phyloP scores from a whole-genome alignment of 2,329 filamentous ascomycete genomes.

The Dothistroma pini region DNA sequence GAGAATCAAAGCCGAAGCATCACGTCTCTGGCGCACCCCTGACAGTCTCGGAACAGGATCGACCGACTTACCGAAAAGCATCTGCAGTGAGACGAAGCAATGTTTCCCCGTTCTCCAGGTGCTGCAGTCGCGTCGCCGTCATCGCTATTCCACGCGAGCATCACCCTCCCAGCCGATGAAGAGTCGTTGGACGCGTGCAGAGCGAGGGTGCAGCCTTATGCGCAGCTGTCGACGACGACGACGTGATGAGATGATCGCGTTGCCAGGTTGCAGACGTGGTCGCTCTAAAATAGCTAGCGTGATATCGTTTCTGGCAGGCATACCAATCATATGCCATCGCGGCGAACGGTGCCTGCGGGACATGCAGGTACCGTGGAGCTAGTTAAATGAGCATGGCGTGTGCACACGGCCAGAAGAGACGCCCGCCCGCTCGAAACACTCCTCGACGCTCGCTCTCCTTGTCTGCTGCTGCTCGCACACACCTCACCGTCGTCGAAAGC shows the following conservation, averaged over 20 bases:
- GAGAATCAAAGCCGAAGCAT: background rate
- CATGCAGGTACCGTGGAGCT: background rate
- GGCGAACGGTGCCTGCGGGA: background rate
- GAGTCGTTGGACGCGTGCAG: background rate
- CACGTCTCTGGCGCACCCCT: background rate
- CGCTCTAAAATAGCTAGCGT: background rate
- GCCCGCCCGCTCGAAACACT: background rate
- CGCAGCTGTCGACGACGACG: background rate
- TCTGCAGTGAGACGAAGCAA: background rate
- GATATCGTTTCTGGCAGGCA: background rate
- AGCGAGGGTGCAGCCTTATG: background rate
- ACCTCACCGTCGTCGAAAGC: background rate
- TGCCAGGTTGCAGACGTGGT: background rate
- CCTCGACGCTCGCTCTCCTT: background rate
- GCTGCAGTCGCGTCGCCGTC: background rate
- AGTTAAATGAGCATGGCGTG: slow-evolving; percentile 1
- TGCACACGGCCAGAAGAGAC: background rate
- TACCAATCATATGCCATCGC: background rate
- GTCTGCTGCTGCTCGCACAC: background rate
- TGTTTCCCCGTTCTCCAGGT: background rate
- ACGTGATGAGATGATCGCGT: background rate
- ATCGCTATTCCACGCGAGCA: background rate
- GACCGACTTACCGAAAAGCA: background rate
- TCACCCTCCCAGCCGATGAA: background rate
- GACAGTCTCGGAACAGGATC: background rate